phyloP scores from a whole-genome alignment of 2,329 filamentous ascomycete species.

The Hymenoscyphus salicellus region DNA sequence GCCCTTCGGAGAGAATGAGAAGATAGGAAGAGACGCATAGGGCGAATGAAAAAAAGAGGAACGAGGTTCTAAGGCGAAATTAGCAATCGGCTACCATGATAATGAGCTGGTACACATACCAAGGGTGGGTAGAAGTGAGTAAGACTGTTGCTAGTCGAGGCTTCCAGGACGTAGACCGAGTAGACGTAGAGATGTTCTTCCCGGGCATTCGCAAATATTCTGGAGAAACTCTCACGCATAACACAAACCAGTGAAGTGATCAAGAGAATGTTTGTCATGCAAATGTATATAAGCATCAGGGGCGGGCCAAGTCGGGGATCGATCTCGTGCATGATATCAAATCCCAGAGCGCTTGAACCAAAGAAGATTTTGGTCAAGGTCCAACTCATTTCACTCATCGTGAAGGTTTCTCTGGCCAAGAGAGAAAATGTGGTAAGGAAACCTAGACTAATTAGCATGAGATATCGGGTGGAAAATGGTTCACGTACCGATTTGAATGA shows the following conservation, averaged over 20 bases:
- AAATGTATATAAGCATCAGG: conserved; percentile 63
- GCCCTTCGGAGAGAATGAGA: conserved; percentile 61
- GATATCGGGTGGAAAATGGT: background rate
- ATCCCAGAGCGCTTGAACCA: conserved; percentile 71
- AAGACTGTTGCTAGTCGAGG: conserved; percentile 65
- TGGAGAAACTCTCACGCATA: conserved; percentile 67
- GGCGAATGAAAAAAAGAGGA: conserved; percentile 68
- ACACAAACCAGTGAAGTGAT: conserved; percentile 77
- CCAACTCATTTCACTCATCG: conserved; percentile 67
- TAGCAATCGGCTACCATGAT: conserved; percentile 26
- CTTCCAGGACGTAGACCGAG: conserved; percentile 61
- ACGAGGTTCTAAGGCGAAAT: conserved; percentile 59
- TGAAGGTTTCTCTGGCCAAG: conserved; percentile 68
- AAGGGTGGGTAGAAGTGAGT: conserved; percentile 70
- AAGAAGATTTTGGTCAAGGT: conserved; percentile 79
- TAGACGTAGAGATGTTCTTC: conserved; percentile 81
- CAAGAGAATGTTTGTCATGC: conserved; percentile 72
- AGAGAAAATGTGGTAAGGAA: conserved; percentile 86
- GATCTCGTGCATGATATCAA: conserved; percentile 41
- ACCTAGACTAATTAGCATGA: conserved; percentile 39
- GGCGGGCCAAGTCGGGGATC: conserved; percentile 32
- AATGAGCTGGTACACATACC: conserved; percentile 21
- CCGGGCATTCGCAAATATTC: conserved; percentile 58
- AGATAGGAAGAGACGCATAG: conserved; percentile 65
- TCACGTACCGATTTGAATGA: conserved; percentile 68